Evolutionary conservation across 345 rosid genomes (phyloP).

Genomic region (Populus nigra): DNA sequence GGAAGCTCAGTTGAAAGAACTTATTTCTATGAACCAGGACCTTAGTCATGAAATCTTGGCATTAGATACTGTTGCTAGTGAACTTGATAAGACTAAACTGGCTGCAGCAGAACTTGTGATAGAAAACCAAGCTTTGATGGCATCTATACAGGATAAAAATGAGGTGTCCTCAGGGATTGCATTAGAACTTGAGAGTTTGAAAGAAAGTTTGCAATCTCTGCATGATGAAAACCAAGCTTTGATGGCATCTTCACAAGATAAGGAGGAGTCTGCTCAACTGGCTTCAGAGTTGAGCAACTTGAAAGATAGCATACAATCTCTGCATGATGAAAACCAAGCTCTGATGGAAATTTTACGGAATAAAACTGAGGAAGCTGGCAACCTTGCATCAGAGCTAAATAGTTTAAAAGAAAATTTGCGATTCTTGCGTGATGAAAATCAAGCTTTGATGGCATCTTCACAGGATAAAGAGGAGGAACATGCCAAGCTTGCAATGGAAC

Average conservation of each 20-base stretch:
- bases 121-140: conserved; percentile 52
- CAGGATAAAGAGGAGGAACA: conserved; percentile 9
- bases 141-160: conserved; percentile 50
- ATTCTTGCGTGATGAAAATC: conserved; percentile 16
- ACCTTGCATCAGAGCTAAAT: conserved; percentile 18
- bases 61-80: conserved; percentile 48
- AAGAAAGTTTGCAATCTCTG: conserved; percentile 36
- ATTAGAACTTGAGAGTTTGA: conserved; percentile 42
- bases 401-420: conserved; percentile 24
- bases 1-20: conserved; percentile 53
- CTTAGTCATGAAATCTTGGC: conserved; percentile 53
- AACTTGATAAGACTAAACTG: conserved; percentile 55
- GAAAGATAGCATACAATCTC: conserved; percentile 13
- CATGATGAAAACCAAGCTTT: conserved; percentile 22
- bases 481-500: conserved; percentile 15
- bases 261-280: conserved; percentile 13
- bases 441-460: conserved; percentile 8
- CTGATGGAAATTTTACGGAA: conserved; percentile 2
- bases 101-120: conserved; percentile 49
- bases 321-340: conserved; percentile 23
- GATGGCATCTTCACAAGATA: conserved; percentile 5
- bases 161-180: conserved; percentile 49
- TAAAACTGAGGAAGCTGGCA: conserved; percentile 22
- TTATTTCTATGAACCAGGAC: conserved; percentile 51
- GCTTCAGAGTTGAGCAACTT: conserved; percentile 18